Percentiles rank a stretch among this genome's conserved stretches.
phyloP scores from a whole-genome alignment of 192 early-diverging fungal species.

The Polychytrium aggregatum region DNA sequence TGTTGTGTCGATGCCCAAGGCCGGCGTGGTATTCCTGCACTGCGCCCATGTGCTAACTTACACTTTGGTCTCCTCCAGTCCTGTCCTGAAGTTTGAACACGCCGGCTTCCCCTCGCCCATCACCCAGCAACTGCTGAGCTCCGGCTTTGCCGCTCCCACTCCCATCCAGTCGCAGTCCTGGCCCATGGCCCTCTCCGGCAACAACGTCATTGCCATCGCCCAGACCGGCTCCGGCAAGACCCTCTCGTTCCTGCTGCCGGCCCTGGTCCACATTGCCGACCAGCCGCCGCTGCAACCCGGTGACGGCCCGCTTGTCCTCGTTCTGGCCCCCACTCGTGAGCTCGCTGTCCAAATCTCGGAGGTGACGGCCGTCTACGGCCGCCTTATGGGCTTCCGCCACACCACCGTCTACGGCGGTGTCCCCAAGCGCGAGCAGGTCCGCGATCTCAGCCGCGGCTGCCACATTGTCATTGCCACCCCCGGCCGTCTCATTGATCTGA shows the following conservation, averaged over 20 bases:
- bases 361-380: conserved; percentile 59
- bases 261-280: conserved; percentile 58
- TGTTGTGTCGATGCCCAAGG: neutral
- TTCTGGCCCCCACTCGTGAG: conserved; percentile 92
- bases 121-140: conserved; percentile 34
- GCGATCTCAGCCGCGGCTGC: conserved; percentile 84
- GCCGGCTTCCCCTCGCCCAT: conserved; percentile 57
- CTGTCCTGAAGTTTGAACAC: conserved; percentile 63
- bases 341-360: conserved; percentile 90
- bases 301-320: conserved; percentile 53
- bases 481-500: conserved; percentile 82
- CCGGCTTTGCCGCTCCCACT: conserved; percentile 69
- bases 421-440: conserved; percentile 78
- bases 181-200: conserved; percentile 75
- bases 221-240: conserved; percentile 89
- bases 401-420: conserved; percentile 94
- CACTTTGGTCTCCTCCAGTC: conserved; percentile 20
- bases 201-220: conserved; percentile 89
- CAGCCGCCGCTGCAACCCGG: conserved; percentile 23
- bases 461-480: conserved; percentile 90
- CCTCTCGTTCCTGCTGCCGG: conserved; percentile 79
- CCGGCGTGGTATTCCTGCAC: neutral
- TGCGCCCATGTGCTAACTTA: neutral
- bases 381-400: conserved; percentile 77
- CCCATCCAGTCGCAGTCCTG: conserved; percentile 92